Conservation (phyloP, 2,329 filamentous ascomycete genomes). For the Diaporthe sp. region DNA sequence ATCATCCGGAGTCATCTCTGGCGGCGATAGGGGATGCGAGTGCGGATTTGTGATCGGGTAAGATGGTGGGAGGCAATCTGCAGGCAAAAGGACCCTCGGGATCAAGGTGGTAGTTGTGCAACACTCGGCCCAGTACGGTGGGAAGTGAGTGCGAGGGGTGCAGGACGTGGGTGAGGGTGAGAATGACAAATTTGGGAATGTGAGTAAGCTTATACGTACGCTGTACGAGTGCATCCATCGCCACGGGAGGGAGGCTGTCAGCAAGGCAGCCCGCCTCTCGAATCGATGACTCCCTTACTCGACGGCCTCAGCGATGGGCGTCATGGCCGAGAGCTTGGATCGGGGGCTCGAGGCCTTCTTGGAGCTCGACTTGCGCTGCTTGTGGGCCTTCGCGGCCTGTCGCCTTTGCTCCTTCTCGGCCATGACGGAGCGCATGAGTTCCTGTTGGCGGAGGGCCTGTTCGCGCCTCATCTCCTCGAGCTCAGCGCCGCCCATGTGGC, state of each 20-base stretch:
- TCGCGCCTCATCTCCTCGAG: slow-evolving; percentile 65
- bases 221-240: slow-evolving; percentile 33
- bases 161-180: not conserved
- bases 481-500: slow-evolving; percentile 61
- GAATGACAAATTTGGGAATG: slow-evolving; percentile 15
- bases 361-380: slow-evolving; percentile 52
- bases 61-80: slow-evolving; percentile 30
- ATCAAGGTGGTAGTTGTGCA: slow-evolving; percentile 27
- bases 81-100: slow-evolving; percentile 34
- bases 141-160: slow-evolving; percentile 28
- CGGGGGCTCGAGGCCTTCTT: slow-evolving; percentile 63
- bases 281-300: slow-evolving; percentile 51
- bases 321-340: slow-evolving; percentile 64
- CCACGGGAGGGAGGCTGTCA: slow-evolving; percentile 19
- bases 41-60: slow-evolving; percentile 20
- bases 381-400: slow-evolving; percentile 56
- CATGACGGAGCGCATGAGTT: slow-evolving; percentile 65
- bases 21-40: slow-evolving; percentile 8
- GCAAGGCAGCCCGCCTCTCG: slow-evolving; percentile 12
- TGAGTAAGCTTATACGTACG: slow-evolving; percentile 42
- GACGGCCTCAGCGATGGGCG: slow-evolving; percentile 67
- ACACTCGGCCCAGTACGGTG: slow-evolving; percentile 35
- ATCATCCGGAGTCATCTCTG: not conserved
- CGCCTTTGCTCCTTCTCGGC: slow-evolving; percentile 69
- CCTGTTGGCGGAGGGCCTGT: slow-evolving; percentile 65